A percentile compares a stretch with the other conserved stretches of the same genome.
Evolutionary conservation across 352 stramenopile species (phyloP).

Genomic region (Phytophthora pini): DNA sequence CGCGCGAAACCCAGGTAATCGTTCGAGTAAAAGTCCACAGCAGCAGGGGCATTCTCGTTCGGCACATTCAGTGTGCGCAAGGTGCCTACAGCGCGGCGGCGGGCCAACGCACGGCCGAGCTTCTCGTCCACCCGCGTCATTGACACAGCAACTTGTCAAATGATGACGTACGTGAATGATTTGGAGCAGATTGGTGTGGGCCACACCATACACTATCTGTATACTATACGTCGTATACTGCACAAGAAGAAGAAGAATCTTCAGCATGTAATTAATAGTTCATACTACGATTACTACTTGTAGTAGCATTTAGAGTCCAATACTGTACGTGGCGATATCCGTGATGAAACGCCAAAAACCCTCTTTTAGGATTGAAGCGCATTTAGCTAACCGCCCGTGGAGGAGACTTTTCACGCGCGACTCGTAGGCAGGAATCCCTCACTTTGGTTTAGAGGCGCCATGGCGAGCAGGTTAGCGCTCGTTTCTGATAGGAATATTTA

Average conservation of each 20-base stretch:
- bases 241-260: too few species aligned
- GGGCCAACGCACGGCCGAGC: constrained; percentile 33
- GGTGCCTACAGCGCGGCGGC: constrained; percentile 55
- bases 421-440: background rate
- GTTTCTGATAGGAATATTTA: too few species aligned
- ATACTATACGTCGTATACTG: too few species aligned
- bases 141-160: constrained; percentile 10
- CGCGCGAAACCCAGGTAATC: constrained; percentile 97
- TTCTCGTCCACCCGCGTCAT: constrained; percentile 41
- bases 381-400: too few species aligned
- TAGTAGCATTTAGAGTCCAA: too few species aligned
- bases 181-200: background rate
- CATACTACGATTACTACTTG: too few species aligned
- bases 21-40: constrained; percentile 97
- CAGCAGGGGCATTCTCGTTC: constrained; percentile 21
- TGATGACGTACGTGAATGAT: constrained; percentile 13
- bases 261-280: too few species aligned
- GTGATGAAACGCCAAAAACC: too few species aligned
- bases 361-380: too few species aligned
- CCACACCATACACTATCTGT: background rate
- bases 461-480: too few species aligned
- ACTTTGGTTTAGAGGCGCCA: too few species aligned
- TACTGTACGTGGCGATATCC: too few species aligned
- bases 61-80: constrained; percentile 53
- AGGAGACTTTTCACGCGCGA: background rate